Evolutionary conservation across 768 basidiomycete genomes (phyloP).

Genomic region (Leccinellum rugosiceps): DNA sequence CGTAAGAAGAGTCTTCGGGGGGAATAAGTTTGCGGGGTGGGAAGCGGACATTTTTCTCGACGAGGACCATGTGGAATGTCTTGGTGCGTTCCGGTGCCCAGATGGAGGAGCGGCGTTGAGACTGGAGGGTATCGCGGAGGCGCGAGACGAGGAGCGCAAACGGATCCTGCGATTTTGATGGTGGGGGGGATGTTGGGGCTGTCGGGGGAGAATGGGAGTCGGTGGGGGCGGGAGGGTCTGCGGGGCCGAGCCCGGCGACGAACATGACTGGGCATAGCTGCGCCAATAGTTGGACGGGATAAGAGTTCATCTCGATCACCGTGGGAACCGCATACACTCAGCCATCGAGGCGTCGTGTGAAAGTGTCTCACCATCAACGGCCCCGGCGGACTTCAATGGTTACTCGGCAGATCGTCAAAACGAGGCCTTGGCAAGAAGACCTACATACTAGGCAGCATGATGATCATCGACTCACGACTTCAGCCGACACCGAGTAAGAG

Average conservation of each 20-base stretch:
- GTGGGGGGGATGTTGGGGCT: constrained; percentile 16
- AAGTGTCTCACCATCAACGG: too few species aligned
- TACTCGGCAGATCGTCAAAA: too few species aligned
- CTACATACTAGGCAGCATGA: too few species aligned
- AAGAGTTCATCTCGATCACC: constrained; percentile 74
- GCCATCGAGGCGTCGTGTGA: too few species aligned
- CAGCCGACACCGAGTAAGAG: too few species aligned
- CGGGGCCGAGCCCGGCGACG: constrained; percentile 67
- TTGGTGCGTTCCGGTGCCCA: constrained; percentile 73
- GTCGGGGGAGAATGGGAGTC: neutral
- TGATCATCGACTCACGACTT: too few species aligned
- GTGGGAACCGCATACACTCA: neutral
- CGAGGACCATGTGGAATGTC: constrained; percentile 79
- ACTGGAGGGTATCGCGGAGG: constrained; percentile 65
- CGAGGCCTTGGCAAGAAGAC: too few species aligned
- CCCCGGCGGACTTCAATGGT: too few species aligned
- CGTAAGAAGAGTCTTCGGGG: constrained; percentile 54
- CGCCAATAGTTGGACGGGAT: constrained; percentile 84
- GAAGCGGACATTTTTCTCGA: constrained; percentile 81
- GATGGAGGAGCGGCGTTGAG: constrained; percentile 60
- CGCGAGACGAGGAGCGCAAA: constrained; percentile 58
- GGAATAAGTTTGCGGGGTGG: constrained; percentile 78
- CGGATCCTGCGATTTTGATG: constrained; percentile 46
- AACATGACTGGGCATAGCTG: constrained; percentile 94
- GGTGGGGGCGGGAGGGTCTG: neutral